Evolutionary conservation across 768 basidiomycete species (phyloP), one percentile per base, ranked within the genome.

Genomic region (Termitomyces sp.): DNA sequence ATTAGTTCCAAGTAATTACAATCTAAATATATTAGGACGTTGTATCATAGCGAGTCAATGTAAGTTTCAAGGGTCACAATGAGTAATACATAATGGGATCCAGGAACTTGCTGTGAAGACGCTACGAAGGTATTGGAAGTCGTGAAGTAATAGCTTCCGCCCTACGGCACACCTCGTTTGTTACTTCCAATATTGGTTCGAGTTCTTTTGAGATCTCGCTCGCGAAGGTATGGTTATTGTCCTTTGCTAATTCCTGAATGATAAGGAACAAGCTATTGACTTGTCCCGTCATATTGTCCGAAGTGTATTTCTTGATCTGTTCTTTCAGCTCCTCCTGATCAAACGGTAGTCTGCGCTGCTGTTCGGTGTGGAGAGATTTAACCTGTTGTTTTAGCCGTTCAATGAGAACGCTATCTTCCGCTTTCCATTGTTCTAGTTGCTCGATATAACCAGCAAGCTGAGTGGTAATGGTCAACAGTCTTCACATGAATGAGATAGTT

Each of bases 111-210:
- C 10, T 4, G 26, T 18, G 36, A 10, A 35, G 7, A 4, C 28
- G 24, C 36, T 52, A 38, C 14, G 36, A 28, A 26, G 36, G 26
- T 13, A 28, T 14, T 24, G 45, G 36, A 20, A 50, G 20, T 20
- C 35, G 38, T 24, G 58, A 63, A 65, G 54, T 66, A 68, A 63
- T 58, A 14, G 48, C 58, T 42, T 60, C 49, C 12, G 68, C 71
- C n/a, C 58, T 60, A 20, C 61, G 61, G 52, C 69, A 65, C 6
- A 76, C 66, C 10, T 65, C 66, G 9, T 71, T 63, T 1, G 74
- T 74, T 36, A 59, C 60, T 10, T 64, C 65, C 40, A 75, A 20
- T n/a, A 72, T 63, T 4, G 69, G 73, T 33, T 73, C 64, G 9
- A 75, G 54, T 36, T 69, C 58, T 40, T 64, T 59, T 43, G 67